These are phyloP conservation scores for Lactarius vividus DNA, from an alignment of 768 basidiomycete species.

Conservation along the genomic window DNA sequence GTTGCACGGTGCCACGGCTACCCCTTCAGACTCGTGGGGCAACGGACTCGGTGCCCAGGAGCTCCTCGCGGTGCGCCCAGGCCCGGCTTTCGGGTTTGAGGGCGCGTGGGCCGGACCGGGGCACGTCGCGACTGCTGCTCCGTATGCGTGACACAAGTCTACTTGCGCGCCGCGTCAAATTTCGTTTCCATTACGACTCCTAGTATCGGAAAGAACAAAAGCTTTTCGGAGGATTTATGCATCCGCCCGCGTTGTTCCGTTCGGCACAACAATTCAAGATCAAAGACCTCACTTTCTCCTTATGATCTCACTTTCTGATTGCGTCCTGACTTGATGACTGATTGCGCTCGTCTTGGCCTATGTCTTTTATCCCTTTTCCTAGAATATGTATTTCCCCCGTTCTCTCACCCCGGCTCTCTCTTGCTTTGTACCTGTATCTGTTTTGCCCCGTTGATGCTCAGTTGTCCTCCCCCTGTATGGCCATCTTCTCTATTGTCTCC, in stretches of 20 bases:
- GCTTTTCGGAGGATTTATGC: not conserved
- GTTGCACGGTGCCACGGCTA: not conserved
- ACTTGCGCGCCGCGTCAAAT: not conserved
- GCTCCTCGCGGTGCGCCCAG: conserved; percentile 3
- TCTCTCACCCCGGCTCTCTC: not conserved
- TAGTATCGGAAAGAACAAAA: not conserved
- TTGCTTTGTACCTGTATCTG: not conserved
- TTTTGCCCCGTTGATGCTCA: not conserved
- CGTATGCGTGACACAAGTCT: conserved; percentile 16
- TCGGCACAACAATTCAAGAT: not conserved
- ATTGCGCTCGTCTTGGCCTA: not conserved
- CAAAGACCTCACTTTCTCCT: not conserved
- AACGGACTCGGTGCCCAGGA: conserved; percentile 7
- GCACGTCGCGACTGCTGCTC: conserved; percentile 2
- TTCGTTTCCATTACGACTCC: not conserved
- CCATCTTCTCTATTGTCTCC: not conserved
- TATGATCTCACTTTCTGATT: not conserved
- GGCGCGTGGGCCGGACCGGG: conserved; percentile 18
- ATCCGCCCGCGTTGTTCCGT: not conserved
- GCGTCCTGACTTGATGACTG: not conserved
- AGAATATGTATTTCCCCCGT: not conserved
- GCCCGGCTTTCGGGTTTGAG: conserved; percentile 14
- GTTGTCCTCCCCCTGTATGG: not conserved
- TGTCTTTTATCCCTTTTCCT: not conserved
- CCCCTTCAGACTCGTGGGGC: conserved; percentile 14